Evolutionary conservation across 192 early-diverging fungal species (phyloP).

Genomic region (Coemansia sp.): DNA sequence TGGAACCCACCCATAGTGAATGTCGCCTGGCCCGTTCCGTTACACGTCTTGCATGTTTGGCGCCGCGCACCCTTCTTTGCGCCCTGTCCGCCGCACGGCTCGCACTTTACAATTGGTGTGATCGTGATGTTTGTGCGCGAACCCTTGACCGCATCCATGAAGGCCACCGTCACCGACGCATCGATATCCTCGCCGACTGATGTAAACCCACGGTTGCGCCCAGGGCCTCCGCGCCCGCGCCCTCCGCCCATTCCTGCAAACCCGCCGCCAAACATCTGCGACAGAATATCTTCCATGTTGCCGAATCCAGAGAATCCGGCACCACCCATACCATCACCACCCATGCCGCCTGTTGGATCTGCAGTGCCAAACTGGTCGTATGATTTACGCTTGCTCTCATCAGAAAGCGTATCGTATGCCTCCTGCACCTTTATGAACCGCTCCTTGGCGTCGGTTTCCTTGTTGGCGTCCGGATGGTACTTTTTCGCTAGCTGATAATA

Average conservation of each 20-base stretch:
- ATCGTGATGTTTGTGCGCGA: constrained; percentile 65
- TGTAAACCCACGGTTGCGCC: constrained; percentile 33
- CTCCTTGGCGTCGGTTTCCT: constrained; percentile 86
- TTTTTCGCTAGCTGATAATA: constrained; percentile 97
- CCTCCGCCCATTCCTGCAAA: constrained; percentile 55
- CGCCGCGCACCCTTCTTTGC: constrained; percentile 73
- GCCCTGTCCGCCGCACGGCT: constrained; percentile 78
- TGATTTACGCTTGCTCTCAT: constrained; percentile 84
- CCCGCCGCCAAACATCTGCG: constrained; percentile 70
- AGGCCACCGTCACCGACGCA: constrained; percentile 65
- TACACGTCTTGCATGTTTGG: constrained; percentile 71
- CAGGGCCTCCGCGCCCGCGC: constrained; percentile 40
- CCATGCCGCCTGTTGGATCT: constrained; percentile 46
- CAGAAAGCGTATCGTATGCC: constrained; percentile 94
- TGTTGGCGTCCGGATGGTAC: constrained; percentile 98
- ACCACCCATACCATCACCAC: constrained; percentile 44
- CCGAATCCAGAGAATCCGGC: constrained; percentile 54
- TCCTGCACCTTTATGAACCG: constrained; percentile 98
- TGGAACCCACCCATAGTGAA: constrained; percentile 89
- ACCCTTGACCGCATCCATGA: constrained; percentile 92
- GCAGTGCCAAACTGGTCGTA: constrained; percentile 91
- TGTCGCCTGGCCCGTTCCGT: constrained; percentile 80
- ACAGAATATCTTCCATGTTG: constrained; percentile 67
- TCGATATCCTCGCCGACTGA: constrained; percentile 67
- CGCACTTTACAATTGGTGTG: constrained; percentile 69